phyloP scores from a whole-genome alignment of 2,329 filamentous ascomycete species.

The Penicillium palitans region DNA sequence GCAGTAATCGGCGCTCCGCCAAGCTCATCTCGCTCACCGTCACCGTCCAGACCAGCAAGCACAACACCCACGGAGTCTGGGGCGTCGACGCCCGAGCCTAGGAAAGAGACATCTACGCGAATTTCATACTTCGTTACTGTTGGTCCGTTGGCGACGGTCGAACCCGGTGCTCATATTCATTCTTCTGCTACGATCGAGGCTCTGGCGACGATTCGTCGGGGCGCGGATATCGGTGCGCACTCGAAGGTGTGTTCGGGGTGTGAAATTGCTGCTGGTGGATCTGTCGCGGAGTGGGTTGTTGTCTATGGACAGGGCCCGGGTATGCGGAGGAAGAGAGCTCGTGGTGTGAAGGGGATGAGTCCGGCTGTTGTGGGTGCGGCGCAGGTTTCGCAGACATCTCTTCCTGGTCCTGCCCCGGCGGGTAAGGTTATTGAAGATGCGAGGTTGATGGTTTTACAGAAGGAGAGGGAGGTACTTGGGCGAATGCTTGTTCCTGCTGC shows the following conservation, averaged over 20 bases:
- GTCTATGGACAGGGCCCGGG: conserved; percentile 63
- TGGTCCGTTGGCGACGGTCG: conserved; percentile 39
- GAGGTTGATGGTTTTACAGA: conserved; percentile 63
- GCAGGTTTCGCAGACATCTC: conserved; percentile 19
- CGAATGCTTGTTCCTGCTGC: conserved; percentile 57
- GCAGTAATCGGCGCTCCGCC: conserved; percentile 53
- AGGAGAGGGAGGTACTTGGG: conserved; percentile 67
- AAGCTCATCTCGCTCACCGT: conserved; percentile 12
- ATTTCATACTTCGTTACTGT: conserved; percentile 44
- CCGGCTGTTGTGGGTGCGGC: conserved; percentile 19
- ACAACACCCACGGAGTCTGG: conserved; percentile 8
- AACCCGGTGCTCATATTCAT: conserved; percentile 42
- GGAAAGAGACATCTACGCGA: conserved; percentile 25
- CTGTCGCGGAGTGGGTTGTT: conserved; percentile 67
- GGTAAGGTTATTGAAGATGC: conserved; percentile 62
- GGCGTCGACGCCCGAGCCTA: neutral
- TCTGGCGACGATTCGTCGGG: conserved; percentile 39
- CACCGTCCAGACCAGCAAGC: conserved; percentile 3
- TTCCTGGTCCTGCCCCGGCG: conserved; percentile 44
- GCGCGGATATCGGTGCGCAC: conserved; percentile 50
- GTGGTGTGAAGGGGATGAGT: conserved; percentile 36
- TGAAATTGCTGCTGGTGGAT: conserved; percentile 57
- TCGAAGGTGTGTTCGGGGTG: conserved; percentile 69
- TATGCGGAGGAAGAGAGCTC: conserved; percentile 36
- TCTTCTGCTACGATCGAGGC: conserved; percentile 47